These are phyloP conservation scores for Acrocalymma vagum DNA, from an alignment of 2,329 filamentous ascomycete genomes.

Conservation along the genomic window DNA sequence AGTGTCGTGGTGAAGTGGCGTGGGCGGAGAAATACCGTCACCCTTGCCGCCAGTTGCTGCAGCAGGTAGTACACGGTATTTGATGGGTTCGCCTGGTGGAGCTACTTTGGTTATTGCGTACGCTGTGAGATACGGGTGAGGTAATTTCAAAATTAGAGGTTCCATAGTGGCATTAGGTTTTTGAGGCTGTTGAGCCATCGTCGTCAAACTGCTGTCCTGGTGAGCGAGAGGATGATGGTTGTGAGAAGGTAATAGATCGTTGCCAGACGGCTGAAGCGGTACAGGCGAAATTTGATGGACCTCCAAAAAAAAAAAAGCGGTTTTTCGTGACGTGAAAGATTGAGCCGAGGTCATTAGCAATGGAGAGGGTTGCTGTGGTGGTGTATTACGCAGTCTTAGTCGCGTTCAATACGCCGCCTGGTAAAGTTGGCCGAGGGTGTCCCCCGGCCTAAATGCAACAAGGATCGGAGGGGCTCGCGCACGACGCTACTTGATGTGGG, in stretches of 20 bases:
- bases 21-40: slow-evolving; percentile 32
- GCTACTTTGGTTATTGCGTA: slow-evolving; percentile 38
- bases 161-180: slow-evolving; percentile 21
- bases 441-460: too few relatives aligned
- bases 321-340: slow-evolving; percentile 9
- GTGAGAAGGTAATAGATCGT: slow-evolving; percentile 8
- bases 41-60: slow-evolving; percentile 23
- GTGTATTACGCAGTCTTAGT: slow-evolving; percentile 35
- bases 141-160: slow-evolving; percentile 42
- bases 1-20: slow-evolving; percentile 34
- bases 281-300: slow-evolving; percentile 14
- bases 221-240: slow-evolving; percentile 5
- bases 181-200: slow-evolving; percentile 29
- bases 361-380: too few relatives aligned
- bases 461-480: too few relatives aligned
- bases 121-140: slow-evolving; percentile 48
- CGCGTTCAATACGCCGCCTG: slow-evolving; percentile 21
- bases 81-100: slow-evolving; percentile 24
- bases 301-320: slow-evolving; percentile 11
- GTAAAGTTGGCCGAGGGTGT: too few relatives aligned
- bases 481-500: too few relatives aligned
- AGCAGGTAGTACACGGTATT: slow-evolving; percentile 31
- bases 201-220: slow-evolving; percentile 6
- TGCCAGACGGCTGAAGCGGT: slow-evolving; percentile 12
- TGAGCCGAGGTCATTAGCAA: slow-evolving; percentile 37